These are phyloP conservation scores for Coprinopsis cinerea DNA, from an alignment of 768 basidiomycete genomes.

Conservation along the genomic window DNA sequence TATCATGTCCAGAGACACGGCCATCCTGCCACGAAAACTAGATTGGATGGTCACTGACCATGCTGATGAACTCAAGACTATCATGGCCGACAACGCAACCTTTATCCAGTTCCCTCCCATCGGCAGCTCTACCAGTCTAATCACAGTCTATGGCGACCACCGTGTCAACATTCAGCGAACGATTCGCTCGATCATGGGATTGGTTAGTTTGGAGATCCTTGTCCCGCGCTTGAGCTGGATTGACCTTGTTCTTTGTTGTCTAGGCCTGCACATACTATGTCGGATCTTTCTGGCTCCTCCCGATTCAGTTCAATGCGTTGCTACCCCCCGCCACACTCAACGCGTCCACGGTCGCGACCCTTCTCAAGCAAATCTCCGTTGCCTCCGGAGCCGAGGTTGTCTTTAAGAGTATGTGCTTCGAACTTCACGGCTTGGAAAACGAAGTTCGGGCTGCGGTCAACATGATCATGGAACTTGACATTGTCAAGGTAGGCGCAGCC, in stretches of 20 bases:
- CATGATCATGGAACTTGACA: constrained; percentile 85
- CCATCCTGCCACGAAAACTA: constrained; percentile 91
- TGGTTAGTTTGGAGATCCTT: constrained; percentile 59
- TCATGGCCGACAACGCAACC: constrained; percentile 96
- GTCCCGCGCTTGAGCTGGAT: neutral
- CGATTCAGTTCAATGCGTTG: constrained; percentile 88
- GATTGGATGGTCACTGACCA: constrained; percentile 99
- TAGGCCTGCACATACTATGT: constrained; percentile 95
- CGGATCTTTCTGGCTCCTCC: constrained; percentile 95
- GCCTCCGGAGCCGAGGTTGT: constrained; percentile 90
- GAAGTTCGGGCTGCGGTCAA: constrained; percentile 83
- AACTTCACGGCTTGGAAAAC: constrained; percentile 90
- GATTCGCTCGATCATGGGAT: constrained; percentile 88
- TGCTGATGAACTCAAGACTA: constrained; percentile 83
- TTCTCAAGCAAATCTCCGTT: constrained; percentile 83
- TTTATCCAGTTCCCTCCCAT: constrained; percentile 92
- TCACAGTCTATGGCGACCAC: constrained; percentile 91
- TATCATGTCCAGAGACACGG: constrained; percentile 88
- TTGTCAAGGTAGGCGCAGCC: constrained; percentile 65
- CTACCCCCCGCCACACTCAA: constrained; percentile 79
- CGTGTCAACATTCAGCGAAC: constrained; percentile 92
- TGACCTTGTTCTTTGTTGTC: constrained; percentile 1
- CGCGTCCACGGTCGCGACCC: constrained; percentile 71
- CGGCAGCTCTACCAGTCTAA: constrained; percentile 87
- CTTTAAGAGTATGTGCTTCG: constrained; percentile 96